These are phyloP conservation scores for Colletotrichum graminicola DNA, from an alignment of 2,329 filamentous ascomycete genomes.

Conservation along the genomic window DNA sequence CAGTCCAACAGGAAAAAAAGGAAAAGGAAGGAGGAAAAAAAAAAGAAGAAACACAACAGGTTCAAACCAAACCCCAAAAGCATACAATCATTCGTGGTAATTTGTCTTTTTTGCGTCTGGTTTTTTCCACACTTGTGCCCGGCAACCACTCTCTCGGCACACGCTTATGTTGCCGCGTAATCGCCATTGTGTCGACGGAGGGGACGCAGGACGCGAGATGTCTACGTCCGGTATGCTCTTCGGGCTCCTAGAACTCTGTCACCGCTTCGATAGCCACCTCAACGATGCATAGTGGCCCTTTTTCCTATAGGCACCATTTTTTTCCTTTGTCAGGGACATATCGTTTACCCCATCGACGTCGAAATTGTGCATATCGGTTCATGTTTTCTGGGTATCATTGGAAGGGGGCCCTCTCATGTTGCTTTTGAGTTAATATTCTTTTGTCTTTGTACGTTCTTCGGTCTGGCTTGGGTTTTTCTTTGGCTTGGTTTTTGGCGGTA, in stretches of 20 bases:
- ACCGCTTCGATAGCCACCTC: background rate
- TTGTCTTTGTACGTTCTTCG: background rate
- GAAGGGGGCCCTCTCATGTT: background rate
- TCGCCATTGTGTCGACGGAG: background rate
- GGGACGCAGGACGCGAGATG: background rate
- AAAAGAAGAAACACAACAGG: slow-evolving; percentile 29
- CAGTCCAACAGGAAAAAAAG: background rate
- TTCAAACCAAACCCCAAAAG: slow-evolving; percentile 29
- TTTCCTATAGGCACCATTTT: slow-evolving; percentile 26
- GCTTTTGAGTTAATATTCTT: slow-evolving; percentile 21
- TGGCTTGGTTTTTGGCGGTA: background rate
- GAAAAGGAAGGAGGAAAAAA: background rate
- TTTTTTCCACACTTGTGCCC: slow-evolving; percentile 13
- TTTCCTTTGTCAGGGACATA: slow-evolving; percentile 40
- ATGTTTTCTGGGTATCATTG: slow-evolving; percentile 18
- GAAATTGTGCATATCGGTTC: slow-evolving; percentile 18
- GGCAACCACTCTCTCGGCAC: background rate
- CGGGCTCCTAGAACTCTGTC: background rate
- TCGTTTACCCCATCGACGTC: slow-evolving; percentile 24
- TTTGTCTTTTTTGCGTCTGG: slow-evolving; percentile 19
- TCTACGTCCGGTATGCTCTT: background rate
- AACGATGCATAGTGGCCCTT: slow-evolving; percentile 5
- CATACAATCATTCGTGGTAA: slow-evolving; percentile 31
- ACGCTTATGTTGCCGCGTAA: slow-evolving; percentile 16
- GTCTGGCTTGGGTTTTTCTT: background rate